Evolutionary conservation across 768 basidiomycete genomes (phyloP).

Genomic region (Pholiota molesta): DNA sequence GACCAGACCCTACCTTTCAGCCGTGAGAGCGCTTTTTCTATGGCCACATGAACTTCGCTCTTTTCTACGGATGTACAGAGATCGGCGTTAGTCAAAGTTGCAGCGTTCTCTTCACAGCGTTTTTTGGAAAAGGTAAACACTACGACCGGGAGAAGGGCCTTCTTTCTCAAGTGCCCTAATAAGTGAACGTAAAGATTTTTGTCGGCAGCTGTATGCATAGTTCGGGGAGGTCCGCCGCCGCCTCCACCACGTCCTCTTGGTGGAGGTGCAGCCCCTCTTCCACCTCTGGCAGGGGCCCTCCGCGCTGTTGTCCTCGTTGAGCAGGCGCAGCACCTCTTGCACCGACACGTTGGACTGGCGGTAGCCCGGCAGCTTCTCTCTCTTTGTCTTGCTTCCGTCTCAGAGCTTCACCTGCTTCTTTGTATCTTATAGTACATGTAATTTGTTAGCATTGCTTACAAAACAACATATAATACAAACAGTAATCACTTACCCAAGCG

Average conservation of each 20-base stretch:
- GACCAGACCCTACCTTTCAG: slow-evolving; percentile 68
- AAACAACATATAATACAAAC: neutral
- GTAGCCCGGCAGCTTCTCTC: slow-evolving; percentile 90
- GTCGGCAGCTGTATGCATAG: slow-evolving; percentile 72
- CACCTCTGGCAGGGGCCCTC: slow-evolving; percentile 44
- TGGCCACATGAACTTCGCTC: slow-evolving; percentile 93
- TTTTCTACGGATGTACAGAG: slow-evolving; percentile 89
- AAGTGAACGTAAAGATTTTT: slow-evolving; percentile 95
- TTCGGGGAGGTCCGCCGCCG: slow-evolving; percentile 47
- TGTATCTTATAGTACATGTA: slow-evolving; percentile 58
- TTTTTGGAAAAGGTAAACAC: slow-evolving; percentile 98
- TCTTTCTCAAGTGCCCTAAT: slow-evolving; percentile 83
- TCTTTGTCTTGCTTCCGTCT: slow-evolving; percentile 98
- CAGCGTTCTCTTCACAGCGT: slow-evolving; percentile 94
- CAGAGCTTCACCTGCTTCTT: slow-evolving; percentile 86
- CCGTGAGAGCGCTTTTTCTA: slow-evolving; percentile 89
- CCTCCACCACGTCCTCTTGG: slow-evolving; percentile 51
- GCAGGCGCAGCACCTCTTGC: slow-evolving; percentile 68
- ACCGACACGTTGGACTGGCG: slow-evolving; percentile 83
- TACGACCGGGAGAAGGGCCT: slow-evolving; percentile 87
- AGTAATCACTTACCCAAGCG: slow-evolving; percentile 66
- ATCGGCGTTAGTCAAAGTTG: slow-evolving; percentile 85
- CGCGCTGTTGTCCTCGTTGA: slow-evolving; percentile 61
- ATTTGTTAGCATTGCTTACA: neutral
- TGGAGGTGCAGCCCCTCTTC: slow-evolving; percentile 37